These are phyloP conservation scores for Volvariella surrecta DNA, from an alignment of 1,284 basidiomycete genomes.

Conservation along the genomic window DNA sequence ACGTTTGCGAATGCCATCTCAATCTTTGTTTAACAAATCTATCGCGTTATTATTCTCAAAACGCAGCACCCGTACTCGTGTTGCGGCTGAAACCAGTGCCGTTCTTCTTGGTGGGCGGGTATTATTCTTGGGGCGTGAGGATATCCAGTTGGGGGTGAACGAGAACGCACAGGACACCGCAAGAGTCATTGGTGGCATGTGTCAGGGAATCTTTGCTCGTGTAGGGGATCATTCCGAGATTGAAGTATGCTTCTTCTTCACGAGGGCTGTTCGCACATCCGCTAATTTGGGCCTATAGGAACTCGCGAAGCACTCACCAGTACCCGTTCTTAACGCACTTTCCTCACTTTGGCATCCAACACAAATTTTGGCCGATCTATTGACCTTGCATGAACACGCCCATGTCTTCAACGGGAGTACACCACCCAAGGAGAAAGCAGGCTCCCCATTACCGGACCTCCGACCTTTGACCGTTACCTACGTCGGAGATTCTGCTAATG, in stretches of 20 bases:
- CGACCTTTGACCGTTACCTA: conserved; percentile 82
- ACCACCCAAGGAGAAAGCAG: conserved; percentile 10
- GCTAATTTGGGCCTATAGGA: conserved; percentile 40
- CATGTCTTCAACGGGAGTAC: conserved; percentile 33
- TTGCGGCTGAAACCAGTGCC: conserved; percentile 81
- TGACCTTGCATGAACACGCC: conserved; percentile 80
- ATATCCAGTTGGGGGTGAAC: conserved; percentile 97
- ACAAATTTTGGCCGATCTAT: conserved; percentile 88
- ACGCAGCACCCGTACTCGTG: conserved; percentile 86
- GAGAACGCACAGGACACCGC: conserved; percentile 84
- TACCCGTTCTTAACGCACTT: conserved; percentile 94
- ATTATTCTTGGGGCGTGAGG: conserved; percentile 84
- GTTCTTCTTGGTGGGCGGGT: conserved; percentile 80
- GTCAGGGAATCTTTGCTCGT: conserved; percentile 94
- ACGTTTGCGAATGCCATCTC: conserved; percentile 50
- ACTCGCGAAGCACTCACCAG: conserved; percentile 81
- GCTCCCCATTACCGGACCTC: conserved; percentile 29
- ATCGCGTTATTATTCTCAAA: conserved; percentile 92
- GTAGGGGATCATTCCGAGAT: conserved; percentile 91
- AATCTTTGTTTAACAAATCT: conserved; percentile 71
- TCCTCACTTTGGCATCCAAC: conserved; percentile 96
- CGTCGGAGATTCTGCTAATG: conserved; percentile 94
- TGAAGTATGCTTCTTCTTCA: conserved; percentile 48
- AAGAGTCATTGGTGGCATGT: conserved; percentile 89
- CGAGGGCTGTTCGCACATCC: conserved; percentile 5